Conservation (phyloP, 768 basidiomycete genomes). For the Kwoniella sp. region DNA sequence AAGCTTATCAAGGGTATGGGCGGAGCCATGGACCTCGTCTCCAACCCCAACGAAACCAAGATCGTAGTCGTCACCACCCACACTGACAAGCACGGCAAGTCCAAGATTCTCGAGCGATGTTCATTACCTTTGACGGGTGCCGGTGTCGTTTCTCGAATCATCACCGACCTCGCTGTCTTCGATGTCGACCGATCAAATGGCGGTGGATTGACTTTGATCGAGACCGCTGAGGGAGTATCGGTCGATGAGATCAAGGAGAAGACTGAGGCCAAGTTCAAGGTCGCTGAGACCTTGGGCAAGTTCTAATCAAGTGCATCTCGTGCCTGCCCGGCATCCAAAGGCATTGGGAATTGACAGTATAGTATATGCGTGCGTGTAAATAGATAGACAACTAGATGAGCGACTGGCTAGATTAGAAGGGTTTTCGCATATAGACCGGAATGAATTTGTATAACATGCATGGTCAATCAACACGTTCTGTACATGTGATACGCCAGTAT, state of each 20-base stretch:
- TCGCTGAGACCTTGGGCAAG: conserved; percentile 47
- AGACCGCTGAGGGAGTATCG: conserved; percentile 80
- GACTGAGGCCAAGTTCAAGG: conserved; percentile 77
- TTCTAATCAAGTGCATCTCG: too few relatives aligned
- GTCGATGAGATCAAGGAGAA: conserved; percentile 81
- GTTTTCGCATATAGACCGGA: too few relatives aligned
- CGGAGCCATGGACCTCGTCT: conserved; percentile 94
- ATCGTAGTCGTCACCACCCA: conserved; percentile 88
- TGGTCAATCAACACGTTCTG: too few relatives aligned
- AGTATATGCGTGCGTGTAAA: too few relatives aligned
- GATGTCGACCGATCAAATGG: conserved; percentile 70
- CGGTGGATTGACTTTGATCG: conserved; percentile 73
- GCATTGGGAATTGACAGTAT: too few relatives aligned
- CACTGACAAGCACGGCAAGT: conserved; percentile 81
- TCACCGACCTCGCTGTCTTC: conserved; percentile 87
- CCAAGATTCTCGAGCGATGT: conserved; percentile 82
- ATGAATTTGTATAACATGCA: not conserved
- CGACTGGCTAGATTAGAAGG: not conserved
- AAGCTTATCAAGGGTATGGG: conserved; percentile 70
- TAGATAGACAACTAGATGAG: conserved; percentile 2
- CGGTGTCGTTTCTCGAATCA: conserved; percentile 80
- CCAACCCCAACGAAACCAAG: conserved; percentile 92
- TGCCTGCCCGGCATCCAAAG: too few relatives aligned
- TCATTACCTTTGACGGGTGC: conserved; percentile 85
- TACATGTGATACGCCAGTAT: too few relatives aligned